Conservation (phyloP, 257 asterid species). For the Nicotiana benthamiana region DNA sequence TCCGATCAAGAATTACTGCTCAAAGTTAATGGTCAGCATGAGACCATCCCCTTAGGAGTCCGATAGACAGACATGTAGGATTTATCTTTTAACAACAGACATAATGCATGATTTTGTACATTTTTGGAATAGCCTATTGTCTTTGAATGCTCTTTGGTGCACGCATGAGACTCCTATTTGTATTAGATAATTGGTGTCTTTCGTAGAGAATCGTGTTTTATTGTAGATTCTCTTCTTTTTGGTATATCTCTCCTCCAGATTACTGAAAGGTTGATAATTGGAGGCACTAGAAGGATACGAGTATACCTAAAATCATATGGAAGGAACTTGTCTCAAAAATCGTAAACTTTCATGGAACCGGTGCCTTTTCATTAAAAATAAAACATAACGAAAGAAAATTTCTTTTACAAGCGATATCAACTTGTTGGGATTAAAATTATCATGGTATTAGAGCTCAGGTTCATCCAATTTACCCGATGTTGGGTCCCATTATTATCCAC, state of each 20-base stretch:
- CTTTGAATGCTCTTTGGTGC: too few species aligned
- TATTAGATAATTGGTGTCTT: too few species aligned
- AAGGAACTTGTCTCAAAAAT: neutral
- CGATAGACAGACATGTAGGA: neutral
- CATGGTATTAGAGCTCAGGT: too few species aligned
- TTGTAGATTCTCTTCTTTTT: too few species aligned
- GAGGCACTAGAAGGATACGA: neutral
- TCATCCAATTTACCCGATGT: too few species aligned
- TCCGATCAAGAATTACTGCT: neutral
- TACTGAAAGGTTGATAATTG: neutral
- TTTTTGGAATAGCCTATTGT: too few species aligned
- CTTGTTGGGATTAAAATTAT: neutral
- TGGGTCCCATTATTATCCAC: too few species aligned
- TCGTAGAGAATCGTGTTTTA: too few species aligned
- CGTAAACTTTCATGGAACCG: neutral
- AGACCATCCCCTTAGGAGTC: neutral
- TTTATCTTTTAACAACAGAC: neutral
- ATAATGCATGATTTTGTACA: neutral
- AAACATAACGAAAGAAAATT: neutral
- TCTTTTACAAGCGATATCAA: neutral
- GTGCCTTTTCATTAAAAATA: neutral
- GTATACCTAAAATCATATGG: neutral
- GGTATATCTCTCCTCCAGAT: neutral
- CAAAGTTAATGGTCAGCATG: neutral
- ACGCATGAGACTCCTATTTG: too few species aligned